Percentiles rank a stretch among this genome's conserved stretches.
These are phyloP conservation scores for Stephanodiscus minutulus DNA, from an alignment of 108 stramenopile genomes.

Conservation along the genomic window DNA sequence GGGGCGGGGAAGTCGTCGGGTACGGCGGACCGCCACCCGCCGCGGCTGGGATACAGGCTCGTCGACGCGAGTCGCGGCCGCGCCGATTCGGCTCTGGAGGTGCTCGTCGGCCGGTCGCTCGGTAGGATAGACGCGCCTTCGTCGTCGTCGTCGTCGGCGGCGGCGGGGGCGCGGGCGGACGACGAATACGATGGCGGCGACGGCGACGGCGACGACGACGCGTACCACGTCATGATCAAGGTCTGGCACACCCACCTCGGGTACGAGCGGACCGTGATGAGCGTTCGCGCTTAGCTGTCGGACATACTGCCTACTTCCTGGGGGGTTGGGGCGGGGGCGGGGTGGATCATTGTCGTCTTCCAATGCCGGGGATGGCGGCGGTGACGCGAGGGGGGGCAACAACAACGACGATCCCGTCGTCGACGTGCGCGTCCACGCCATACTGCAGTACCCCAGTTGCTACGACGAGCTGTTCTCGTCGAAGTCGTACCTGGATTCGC, in stretches of 20 bases:
- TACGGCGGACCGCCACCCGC: neutral
- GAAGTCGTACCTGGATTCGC: conserved; percentile 13
- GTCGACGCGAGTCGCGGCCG: conserved; percentile 61
- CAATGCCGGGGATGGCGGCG: too few relatives aligned
- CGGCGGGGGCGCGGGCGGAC: neutral
- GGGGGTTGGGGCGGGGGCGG: neutral
- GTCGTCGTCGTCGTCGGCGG: too few relatives aligned
- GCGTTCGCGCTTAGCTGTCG: conserved; percentile 59
- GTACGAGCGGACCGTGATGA: conserved; percentile 73
- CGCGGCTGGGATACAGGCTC: conserved; percentile 44
- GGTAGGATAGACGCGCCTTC: neutral
- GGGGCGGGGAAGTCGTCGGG: neutral
- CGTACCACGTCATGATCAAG: conserved; percentile 80
- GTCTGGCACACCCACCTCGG: conserved; percentile 88
- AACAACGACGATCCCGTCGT: neutral
- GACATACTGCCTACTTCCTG: conserved; percentile 21
- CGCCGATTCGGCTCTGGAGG: conserved; percentile 35
- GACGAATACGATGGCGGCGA: conserved; percentile 12
- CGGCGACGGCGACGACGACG: conserved; percentile 20
- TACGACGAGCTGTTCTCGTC: conserved; percentile 56
- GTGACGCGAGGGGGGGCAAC: too few relatives aligned
- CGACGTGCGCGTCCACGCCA: conserved; percentile 60
- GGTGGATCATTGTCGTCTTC: too few relatives aligned
- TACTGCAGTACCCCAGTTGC: conserved; percentile 85
- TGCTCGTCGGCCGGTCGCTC: conserved; percentile 31